These are phyloP conservation scores for Tephrocybe sp. DNA, from an alignment of 768 basidiomycete genomes.

Conservation along the genomic window DNA sequence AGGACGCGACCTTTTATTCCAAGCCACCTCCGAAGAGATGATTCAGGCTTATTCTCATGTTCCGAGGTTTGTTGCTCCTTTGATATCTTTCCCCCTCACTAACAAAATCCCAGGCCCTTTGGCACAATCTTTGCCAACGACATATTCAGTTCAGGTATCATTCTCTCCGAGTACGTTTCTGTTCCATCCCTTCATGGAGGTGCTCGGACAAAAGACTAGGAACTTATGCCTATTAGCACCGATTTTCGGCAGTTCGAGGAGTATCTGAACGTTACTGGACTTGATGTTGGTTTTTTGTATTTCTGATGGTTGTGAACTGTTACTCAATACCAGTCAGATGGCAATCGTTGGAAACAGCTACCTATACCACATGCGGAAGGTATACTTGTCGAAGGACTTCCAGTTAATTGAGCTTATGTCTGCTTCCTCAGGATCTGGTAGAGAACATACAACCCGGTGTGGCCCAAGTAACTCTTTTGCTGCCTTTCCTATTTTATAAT, in stretches of 20 bases:
- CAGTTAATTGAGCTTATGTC: background rate
- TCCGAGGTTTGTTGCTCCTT: conserved; percentile 48
- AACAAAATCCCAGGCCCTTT: conserved; percentile 53
- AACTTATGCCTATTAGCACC: conserved; percentile 51
- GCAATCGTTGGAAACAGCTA: conserved; percentile 92
- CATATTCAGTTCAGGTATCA: conserved; percentile 86
- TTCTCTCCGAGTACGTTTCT: conserved; percentile 77
- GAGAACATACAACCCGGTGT: conserved; percentile 85
- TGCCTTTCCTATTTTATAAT: background rate
- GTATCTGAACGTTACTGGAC: conserved; percentile 85
- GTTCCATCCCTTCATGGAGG: background rate
- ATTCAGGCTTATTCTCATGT: conserved; percentile 85
- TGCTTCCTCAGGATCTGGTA: conserved; percentile 58
- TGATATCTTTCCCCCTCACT: background rate
- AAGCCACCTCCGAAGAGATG: conserved; percentile 95
- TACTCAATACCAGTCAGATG: conserved; percentile 49
- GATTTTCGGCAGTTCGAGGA: conserved; percentile 94
- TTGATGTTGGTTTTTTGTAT: conserved; percentile 61
- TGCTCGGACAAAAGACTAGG: background rate
- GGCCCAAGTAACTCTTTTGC: conserved; percentile 42
- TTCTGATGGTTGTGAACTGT: background rate
- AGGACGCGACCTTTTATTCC: conserved; percentile 89
- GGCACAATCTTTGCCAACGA: conserved; percentile 91
- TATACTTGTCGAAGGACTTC: conserved; percentile 21
- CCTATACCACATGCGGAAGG: conserved; percentile 90